Conservation (phyloP, 495 filamentous ascomycete species). For the Chlorociboria aeruginascens region DNA sequence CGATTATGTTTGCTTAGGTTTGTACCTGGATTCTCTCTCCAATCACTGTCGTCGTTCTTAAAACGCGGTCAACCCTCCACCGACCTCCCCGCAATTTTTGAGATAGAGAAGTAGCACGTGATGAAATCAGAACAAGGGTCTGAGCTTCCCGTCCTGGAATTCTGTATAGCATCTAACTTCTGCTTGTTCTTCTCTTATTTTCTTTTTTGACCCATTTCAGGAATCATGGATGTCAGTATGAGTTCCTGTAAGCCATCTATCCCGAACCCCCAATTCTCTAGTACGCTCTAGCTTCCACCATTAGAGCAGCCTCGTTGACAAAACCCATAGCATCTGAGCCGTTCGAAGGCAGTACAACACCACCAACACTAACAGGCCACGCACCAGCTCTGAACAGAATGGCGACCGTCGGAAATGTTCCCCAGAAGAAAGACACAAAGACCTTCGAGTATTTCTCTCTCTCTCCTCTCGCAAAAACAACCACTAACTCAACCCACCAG, state of each 20-base stretch:
- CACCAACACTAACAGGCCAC: slow-evolving; percentile 14
- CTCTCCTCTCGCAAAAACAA: not conserved
- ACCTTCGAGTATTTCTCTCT: slow-evolving; percentile 13
- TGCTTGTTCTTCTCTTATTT: not conserved
- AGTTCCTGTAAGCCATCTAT: not conserved
- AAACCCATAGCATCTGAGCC: not conserved
- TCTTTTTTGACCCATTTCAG: not conserved
- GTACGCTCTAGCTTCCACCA: not conserved
- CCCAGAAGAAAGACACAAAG: slow-evolving; percentile 5
- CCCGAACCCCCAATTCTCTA: not conserved
- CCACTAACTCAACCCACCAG: slow-evolving; percentile 22
- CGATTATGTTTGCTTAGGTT: too few species aligned
- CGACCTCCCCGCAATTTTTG: too few species aligned
- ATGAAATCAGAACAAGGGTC: too few species aligned
- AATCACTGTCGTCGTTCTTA: too few species aligned
- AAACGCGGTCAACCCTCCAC: too few species aligned
- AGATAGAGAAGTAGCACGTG: too few species aligned
- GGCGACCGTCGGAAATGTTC: slow-evolving; percentile 14
- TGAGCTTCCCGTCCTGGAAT: too few species aligned
- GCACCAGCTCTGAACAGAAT: slow-evolving; percentile 16
- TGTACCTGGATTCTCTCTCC: too few species aligned
- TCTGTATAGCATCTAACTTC: not conserved
- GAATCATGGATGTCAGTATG: not conserved
- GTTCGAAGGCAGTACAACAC: slow-evolving; percentile 17
- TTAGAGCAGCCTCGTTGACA: slow-evolving; percentile 10